These are phyloP conservation scores for Mycena capillaripes DNA, from an alignment of 768 basidiomycete species.

Conservation along the genomic window DNA sequence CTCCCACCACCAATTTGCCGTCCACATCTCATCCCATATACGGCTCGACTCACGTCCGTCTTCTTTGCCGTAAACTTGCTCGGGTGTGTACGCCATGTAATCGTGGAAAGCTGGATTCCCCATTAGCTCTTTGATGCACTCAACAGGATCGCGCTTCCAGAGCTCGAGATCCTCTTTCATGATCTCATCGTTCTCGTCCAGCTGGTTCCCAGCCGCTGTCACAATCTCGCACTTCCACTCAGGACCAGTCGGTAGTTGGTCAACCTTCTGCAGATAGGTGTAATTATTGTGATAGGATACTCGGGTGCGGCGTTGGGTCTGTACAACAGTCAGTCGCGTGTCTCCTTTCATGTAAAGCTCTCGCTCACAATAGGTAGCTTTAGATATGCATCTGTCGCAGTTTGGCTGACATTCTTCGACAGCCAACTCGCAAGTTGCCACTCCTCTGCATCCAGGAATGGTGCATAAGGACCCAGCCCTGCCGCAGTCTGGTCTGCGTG, in stretches of 20 bases:
- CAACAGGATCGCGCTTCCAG: constrained; percentile 34
- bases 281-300: constrained; percentile 39
- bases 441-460: constrained; percentile 26
- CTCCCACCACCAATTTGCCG: constrained; percentile 12
- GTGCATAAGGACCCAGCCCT: neutral
- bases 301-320: constrained; percentile 28
- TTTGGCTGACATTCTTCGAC: constrained; percentile 25
- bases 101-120: constrained; percentile 42
- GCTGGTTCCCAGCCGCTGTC: constrained; percentile 23
- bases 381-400: constrained; percentile 26
- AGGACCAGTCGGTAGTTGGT: constrained; percentile 35
- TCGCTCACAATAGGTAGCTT: constrained; percentile 16
- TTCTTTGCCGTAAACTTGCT: too few relatives aligned
- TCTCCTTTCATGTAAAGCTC: neutral
- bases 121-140: constrained; percentile 38
- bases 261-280: constrained; percentile 37
- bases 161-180: constrained; percentile 7
- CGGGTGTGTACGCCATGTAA: too few relatives aligned
- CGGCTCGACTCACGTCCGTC: too few relatives aligned
- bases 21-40: too few relatives aligned
- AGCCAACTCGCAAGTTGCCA: constrained; percentile 32
- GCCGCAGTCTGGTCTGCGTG: neutral
- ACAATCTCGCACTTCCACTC: constrained; percentile 38
- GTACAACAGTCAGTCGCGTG: neutral
- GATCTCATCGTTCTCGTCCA: constrained; percentile 19